These are phyloP conservation scores for Lasiodiplodia theobromae DNA, from an alignment of 2,329 filamentous ascomycete genomes.

Conservation along the genomic window DNA sequence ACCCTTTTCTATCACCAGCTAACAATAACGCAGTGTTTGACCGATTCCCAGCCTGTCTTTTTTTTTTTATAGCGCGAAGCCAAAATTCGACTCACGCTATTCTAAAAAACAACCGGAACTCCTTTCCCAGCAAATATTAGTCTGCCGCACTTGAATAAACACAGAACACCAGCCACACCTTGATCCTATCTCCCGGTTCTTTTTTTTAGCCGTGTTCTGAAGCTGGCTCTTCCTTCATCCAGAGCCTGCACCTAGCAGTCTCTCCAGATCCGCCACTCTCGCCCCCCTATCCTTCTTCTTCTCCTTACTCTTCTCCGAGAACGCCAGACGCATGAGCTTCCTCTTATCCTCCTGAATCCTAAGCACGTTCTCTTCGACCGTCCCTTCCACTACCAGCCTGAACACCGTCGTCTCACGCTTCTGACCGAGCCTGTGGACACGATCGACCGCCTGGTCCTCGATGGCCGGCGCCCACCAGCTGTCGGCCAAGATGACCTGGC, in stretches of 20 bases:
- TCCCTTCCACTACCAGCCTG: slow-evolving; percentile 79
- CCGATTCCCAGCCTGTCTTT: neutral
- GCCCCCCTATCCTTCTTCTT: slow-evolving; percentile 46
- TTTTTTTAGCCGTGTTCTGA: neutral
- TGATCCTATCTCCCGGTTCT: neutral
- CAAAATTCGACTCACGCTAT: neutral
- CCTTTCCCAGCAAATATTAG: neutral
- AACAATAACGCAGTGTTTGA: neutral
- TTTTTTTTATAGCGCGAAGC: neutral
- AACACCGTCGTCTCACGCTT: slow-evolving; percentile 80
- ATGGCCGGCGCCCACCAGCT: slow-evolving; percentile 93
- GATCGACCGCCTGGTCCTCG: slow-evolving; percentile 89
- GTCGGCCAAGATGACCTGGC: slow-evolving; percentile 83
- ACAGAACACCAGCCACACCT: neutral
- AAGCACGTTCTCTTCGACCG: slow-evolving; percentile 81
- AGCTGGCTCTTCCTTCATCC: neutral
- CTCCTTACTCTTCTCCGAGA: slow-evolving; percentile 74
- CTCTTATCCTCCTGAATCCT: slow-evolving; percentile 81
- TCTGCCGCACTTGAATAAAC: neutral
- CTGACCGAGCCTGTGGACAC: slow-evolving; percentile 71
- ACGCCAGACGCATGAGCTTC: slow-evolving; percentile 77
- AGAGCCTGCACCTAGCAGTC: slow-evolving; percentile 42
- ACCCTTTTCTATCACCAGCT: neutral
- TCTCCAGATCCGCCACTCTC: slow-evolving; percentile 52
- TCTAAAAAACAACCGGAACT: neutral